Evolutionary conservation across 352 stramenopile genomes (phyloP).

Genomic region (Phytophthora ohioensis): DNA sequence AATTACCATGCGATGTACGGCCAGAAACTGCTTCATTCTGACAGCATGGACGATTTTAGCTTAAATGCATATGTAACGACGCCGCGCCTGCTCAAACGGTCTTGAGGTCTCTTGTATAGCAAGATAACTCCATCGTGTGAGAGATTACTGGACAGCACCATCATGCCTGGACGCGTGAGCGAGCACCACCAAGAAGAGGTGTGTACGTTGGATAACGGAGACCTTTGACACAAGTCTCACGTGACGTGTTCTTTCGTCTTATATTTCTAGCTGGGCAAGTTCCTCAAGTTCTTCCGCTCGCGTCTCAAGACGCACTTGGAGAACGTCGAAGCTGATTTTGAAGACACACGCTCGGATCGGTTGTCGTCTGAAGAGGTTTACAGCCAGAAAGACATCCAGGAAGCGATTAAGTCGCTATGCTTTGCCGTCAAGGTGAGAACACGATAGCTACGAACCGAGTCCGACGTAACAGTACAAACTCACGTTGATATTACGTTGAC

Average conservation of each 20-base stretch:
- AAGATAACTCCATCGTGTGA: background rate
- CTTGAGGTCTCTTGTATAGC: background rate
- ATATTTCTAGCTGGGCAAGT: slow-evolving; percentile 64
- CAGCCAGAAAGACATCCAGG: slow-evolving; percentile 85
- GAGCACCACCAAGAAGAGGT: slow-evolving; percentile 79
- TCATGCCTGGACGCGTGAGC: slow-evolving; percentile 44
- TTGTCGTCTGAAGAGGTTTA: slow-evolving; percentile 86
- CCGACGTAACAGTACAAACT: background rate
- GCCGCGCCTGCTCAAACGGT: slow-evolving; percentile 12
- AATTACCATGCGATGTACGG: slow-evolving; percentile 10
- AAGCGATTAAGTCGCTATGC: slow-evolving; percentile 77
- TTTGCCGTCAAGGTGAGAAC: slow-evolving; percentile 81
- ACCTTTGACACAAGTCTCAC: slow-evolving; percentile 9
- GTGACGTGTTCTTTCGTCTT: slow-evolving; percentile 4
- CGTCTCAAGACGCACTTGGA: slow-evolving; percentile 78
- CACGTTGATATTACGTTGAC: background rate
- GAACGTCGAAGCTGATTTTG: slow-evolving; percentile 87
- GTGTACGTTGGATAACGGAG: background rate
- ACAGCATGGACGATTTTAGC: slow-evolving; percentile 21
- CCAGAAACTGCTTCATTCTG: slow-evolving; percentile 22
- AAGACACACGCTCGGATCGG: slow-evolving; percentile 84
- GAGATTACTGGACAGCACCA: background rate
- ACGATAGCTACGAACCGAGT: background rate
- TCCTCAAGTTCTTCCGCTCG: slow-evolving; percentile 90
- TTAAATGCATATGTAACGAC: slow-evolving; percentile 26